These are phyloP conservation scores for Capsicum pubescens DNA, from an alignment of 257 asterid species.

Conservation along the genomic window DNA sequence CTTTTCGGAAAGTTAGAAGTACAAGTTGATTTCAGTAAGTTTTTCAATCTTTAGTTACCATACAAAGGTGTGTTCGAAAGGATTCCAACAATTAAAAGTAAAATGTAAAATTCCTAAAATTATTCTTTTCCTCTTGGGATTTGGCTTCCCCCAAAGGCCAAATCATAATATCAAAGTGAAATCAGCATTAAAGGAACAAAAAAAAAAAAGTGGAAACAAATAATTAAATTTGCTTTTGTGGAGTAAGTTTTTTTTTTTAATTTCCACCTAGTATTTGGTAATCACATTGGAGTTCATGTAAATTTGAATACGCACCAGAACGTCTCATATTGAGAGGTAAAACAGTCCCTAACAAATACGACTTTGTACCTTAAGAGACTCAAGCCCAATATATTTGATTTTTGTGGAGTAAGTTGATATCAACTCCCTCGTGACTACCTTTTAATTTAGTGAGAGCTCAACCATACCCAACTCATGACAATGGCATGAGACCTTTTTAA, in stretches of 20 bases:
- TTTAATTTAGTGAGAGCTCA: neutral
- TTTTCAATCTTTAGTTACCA: neutral
- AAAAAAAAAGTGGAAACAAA: neutral
- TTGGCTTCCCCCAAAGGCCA: neutral
- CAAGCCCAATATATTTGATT: too few species aligned
- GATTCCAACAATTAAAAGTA: conserved; percentile 17
- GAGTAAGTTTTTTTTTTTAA: neutral
- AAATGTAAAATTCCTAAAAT: neutral
- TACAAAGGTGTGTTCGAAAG: neutral
- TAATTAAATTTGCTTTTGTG: neutral
- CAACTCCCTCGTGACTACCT: conserved; percentile 10
- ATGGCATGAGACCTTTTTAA: conserved; percentile 7
- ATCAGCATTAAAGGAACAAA: neutral
- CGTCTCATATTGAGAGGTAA: too few species aligned
- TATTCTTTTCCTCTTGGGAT: neutral
- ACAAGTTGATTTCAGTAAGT: neutral
- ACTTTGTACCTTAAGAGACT: too few species aligned
- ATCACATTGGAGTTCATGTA: too few species aligned
- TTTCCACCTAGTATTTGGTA: too few species aligned
- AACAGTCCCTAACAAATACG: too few species aligned
- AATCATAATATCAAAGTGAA: neutral
- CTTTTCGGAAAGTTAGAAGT: neutral
- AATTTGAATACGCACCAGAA: too few species aligned
- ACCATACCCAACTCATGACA: neutral
- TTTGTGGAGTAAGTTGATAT: neutral